Percentiles rank a stretch among this genome's conserved stretches.
Evolutionary conservation across 2,329 filamentous ascomycete species (phyloP).

Genomic region (Aotearoamyces nothofagi): DNA sequence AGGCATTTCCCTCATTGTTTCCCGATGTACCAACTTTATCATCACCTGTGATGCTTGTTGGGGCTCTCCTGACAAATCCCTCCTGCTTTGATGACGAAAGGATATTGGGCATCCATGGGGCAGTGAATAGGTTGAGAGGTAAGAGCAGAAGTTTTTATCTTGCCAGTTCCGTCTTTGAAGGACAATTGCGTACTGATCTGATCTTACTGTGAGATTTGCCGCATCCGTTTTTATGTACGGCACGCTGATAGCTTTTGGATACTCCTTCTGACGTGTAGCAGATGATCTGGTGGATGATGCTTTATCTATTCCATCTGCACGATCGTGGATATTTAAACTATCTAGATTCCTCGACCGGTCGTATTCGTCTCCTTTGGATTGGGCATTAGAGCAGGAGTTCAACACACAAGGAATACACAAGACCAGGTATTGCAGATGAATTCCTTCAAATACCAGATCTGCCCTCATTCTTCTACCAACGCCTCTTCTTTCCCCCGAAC

Average conservation of each 20-base stretch:
- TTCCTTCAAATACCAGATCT: conserved; percentile 37
- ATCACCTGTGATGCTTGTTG: conserved; percentile 32
- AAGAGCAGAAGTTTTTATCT: conserved; percentile 65
- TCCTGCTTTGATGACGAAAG: conserved; percentile 39
- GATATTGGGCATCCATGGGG: conserved; percentile 41
- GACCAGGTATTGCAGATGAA: conserved; percentile 22
- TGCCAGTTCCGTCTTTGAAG: conserved; percentile 53
- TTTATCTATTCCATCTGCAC: conserved; percentile 31
- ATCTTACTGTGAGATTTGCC: conserved; percentile 37
- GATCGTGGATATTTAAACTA: conserved; percentile 41
- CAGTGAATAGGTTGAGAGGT: conserved; percentile 36
- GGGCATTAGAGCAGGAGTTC: too few relatives aligned
- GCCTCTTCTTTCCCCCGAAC: conserved; percentile 36
- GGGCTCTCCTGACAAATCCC: conserved; percentile 30
- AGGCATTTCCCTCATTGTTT: conserved; percentile 45
- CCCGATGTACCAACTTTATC: conserved; percentile 31
- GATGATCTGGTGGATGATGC: conserved; percentile 62
- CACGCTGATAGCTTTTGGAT: conserved; percentile 24
- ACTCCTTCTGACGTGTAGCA: conserved; percentile 59
- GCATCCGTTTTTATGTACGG: too few relatives aligned
- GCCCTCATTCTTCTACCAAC: conserved; percentile 45
- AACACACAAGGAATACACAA: not conserved
- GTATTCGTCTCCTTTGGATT: too few relatives aligned
- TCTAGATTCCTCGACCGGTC: conserved; percentile 37
- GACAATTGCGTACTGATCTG: conserved; percentile 51